Evolutionary conservation across 2,329 filamentous ascomycete genomes (phyloP).

Genomic region (Trichoderma atrobrunneum): DNA sequence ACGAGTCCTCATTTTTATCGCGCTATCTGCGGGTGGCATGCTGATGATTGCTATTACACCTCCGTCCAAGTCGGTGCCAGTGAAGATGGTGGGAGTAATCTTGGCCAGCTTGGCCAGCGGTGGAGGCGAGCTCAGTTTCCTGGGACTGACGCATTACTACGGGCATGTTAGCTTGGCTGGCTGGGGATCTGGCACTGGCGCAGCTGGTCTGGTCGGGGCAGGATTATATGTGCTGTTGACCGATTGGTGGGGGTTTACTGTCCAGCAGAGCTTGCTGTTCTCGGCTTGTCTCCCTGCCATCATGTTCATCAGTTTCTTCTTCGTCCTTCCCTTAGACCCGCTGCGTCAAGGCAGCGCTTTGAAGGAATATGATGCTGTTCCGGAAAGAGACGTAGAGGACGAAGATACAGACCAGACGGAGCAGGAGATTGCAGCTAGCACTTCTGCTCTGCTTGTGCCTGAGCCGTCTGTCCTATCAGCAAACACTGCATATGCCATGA

Average conservation of each 20-base stretch:
- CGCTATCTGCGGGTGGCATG: slow-evolving; percentile 81
- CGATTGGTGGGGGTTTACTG: slow-evolving; percentile 71
- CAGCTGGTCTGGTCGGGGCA: slow-evolving; percentile 81
- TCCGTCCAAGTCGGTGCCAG: slow-evolving; percentile 58
- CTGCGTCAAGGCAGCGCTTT: slow-evolving; percentile 47
- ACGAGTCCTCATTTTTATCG: slow-evolving; percentile 72
- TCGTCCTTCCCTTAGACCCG: slow-evolving; percentile 65
- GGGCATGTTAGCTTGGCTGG: slow-evolving; percentile 81
- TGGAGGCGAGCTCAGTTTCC: slow-evolving; percentile 84
- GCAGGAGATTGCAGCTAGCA: slow-evolving; percentile 35
- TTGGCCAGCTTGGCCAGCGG: slow-evolving; percentile 84
- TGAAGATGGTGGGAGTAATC: slow-evolving; percentile 79
- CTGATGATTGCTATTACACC: slow-evolving; percentile 81
- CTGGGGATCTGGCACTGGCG: slow-evolving; percentile 91
- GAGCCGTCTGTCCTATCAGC: slow-evolving; percentile 33
- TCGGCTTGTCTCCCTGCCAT: slow-evolving; percentile 76
- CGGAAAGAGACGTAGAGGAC: slow-evolving; percentile 40
- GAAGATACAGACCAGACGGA: slow-evolving; percentile 36
- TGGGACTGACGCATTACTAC: slow-evolving; percentile 91
- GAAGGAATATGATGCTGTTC: slow-evolving; percentile 55
- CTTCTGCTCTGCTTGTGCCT: slow-evolving; percentile 49
- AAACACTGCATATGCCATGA: slow-evolving; percentile 24
- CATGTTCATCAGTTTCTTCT: slow-evolving; percentile 86
- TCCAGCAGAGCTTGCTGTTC: slow-evolving; percentile 69
- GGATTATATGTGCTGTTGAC: slow-evolving; percentile 86